Evolutionary conservation across 768 basidiomycete genomes (phyloP).

Genomic region (Pisolithus sp.): DNA sequence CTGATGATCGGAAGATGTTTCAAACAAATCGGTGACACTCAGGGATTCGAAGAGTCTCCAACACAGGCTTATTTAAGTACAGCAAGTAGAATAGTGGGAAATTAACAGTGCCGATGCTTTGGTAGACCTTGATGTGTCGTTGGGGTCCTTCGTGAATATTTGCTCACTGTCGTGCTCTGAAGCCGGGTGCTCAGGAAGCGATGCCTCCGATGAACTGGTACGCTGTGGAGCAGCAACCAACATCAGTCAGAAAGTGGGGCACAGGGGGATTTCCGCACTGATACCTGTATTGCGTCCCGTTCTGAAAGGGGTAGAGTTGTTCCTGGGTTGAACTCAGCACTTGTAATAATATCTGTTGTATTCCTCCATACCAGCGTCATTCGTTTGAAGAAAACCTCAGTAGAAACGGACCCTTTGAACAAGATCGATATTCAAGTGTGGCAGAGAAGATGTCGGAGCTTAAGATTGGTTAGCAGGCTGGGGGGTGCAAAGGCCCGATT

Average conservation of each 20-base stretch:
- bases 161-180: too few species aligned
- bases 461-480: constrained; percentile 26
- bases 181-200: constrained; percentile 8
- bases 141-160: too few species aligned
- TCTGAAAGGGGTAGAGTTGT: constrained; percentile 83
- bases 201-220: constrained; percentile 26
- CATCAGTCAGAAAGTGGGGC: not conserved
- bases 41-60: constrained; percentile 52
- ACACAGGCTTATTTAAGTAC: constrained; percentile 41
- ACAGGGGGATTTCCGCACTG: constrained; percentile 49
- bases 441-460: constrained; percentile 26
- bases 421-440: constrained; percentile 38
- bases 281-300: constrained; percentile 68
- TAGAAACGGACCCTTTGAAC: constrained; percentile 39
- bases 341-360: constrained; percentile 76
- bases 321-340: constrained; percentile 76
- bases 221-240: constrained; percentile 14
- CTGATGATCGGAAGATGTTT: constrained; percentile 64
- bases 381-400: constrained; percentile 10
- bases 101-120: not conserved
- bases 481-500: constrained; percentile 25
- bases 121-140: too few species aligned
- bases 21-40: constrained; percentile 62
- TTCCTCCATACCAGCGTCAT: constrained; percentile 11
- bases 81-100: constrained; percentile 7